These are phyloP conservation scores for Aspergillus sojae DNA, from an alignment of 2,329 filamentous ascomycete genomes.

Conservation along the genomic window DNA sequence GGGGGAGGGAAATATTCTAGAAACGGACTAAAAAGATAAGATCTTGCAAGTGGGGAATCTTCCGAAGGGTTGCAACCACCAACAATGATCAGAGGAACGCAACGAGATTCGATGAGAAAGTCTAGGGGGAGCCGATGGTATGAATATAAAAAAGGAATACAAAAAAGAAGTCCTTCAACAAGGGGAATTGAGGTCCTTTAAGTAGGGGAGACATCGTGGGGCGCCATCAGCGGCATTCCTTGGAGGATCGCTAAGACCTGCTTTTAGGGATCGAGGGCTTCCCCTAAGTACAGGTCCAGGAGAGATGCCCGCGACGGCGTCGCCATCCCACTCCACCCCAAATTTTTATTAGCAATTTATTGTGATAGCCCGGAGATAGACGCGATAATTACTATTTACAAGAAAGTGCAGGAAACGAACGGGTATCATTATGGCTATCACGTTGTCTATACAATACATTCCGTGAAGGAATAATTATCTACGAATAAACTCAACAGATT, in stretches of 20 bases:
- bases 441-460: slow-evolving; percentile 9
- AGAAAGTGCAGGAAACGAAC: neutral
- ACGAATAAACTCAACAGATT: neutral
- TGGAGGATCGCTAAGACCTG: slow-evolving; percentile 47
- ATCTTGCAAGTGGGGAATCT: slow-evolving; percentile 6
- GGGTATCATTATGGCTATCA: slow-evolving; percentile 11
- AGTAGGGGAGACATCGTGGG: slow-evolving; percentile 4
- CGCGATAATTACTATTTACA: neutral
- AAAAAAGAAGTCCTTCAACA: slow-evolving; percentile 8
- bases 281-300: slow-evolving; percentile 54
- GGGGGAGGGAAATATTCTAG: slow-evolving; percentile 6
- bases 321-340: slow-evolving; percentile 27
- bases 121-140: neutral
- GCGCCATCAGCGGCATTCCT: slow-evolving; percentile 17
- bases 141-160: slow-evolving; percentile 2
- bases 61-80: neutral
- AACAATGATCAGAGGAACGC: too few relatives aligned
- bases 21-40: slow-evolving; percentile 7
- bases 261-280: slow-evolving; percentile 49
- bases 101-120: too few relatives aligned
- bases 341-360: slow-evolving; percentile 28
- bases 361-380: neutral
- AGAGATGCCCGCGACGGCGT: slow-evolving; percentile 37
- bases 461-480: neutral
- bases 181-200: slow-evolving; percentile 10